Conservation (phyloP, 148 eudicot genomes). For the Spergularia bocconei region DNA sequence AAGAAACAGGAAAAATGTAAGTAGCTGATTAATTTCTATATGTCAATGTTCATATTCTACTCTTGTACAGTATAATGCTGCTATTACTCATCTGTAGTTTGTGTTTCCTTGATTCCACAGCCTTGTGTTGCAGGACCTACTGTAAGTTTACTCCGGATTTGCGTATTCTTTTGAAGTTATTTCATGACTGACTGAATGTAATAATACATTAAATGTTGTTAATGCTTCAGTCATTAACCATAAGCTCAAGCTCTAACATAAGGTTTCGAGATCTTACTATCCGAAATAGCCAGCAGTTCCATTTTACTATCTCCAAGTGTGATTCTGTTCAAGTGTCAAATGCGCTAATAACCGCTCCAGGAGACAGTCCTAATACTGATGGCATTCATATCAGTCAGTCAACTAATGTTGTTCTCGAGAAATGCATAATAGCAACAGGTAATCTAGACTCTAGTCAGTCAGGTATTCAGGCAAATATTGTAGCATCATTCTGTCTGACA, state of each 20-base stretch:
- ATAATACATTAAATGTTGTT: background rate
- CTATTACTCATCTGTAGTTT: constrained; percentile 17
- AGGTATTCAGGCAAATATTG: no score
- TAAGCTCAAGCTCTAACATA: constrained; percentile 60
- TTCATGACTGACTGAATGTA: background rate
- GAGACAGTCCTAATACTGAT: constrained; percentile 97
- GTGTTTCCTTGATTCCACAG: constrained; percentile 37
- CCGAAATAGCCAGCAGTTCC: constrained; percentile 90
- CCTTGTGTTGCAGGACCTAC: constrained; percentile 91
- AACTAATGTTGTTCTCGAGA: constrained; percentile 63
- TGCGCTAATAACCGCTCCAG: constrained; percentile 71
- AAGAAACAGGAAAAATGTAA: constrained; percentile 87
- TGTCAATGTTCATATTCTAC: background rate
- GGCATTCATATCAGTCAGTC: constrained; percentile 87
- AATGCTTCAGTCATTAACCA: constrained; percentile 62
- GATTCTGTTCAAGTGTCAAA: constrained; percentile 58
- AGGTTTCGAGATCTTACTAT: constrained; percentile 76
- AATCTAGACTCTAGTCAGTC: background rate
- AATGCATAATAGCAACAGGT: constrained; percentile 93
- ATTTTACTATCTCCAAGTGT: constrained; percentile 61
- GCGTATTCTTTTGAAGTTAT: background rate
- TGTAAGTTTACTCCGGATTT: constrained; percentile 39
- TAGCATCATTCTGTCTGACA: background rate
- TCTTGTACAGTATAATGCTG: background rate
- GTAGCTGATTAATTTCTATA: constrained; percentile 28